Base-by-base conservation (phyloP, 2,329 filamentous ascomycete genomes). In the Venturia nashicola region DNA sequence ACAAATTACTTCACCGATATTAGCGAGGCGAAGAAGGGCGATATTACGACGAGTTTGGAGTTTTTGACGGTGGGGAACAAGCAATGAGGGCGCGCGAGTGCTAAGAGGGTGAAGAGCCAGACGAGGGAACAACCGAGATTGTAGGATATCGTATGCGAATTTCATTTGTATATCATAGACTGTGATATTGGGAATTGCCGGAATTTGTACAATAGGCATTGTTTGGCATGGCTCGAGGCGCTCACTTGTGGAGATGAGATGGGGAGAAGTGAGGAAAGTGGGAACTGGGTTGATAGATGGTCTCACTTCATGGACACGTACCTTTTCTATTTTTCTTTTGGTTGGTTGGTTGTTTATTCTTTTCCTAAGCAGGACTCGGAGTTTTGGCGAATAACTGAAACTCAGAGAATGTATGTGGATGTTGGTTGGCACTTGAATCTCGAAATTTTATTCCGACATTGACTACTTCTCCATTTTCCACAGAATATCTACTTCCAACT, bases 1-100 rank as follows among this genome's bases (percentile, higher is more conserved):
- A 73, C 72, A 39, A 77, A 76, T 65, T 81, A 79, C 61, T 74
- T 78, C 46, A 67, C 68, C 66, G 79, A 81, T 69, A 72, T 74
- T 11, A 75, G 76, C 70, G 74, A 72, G 65, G 75, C 76, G 16
- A 75, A 73, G 68, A 74, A 71, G 68, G 76, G 75, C 1, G 74
- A 77, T 66, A 71, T 80, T 66, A 73, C 72, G 61, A 72, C 72
- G 18, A 75, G 75, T 5, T 70, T 77, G 68, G 70, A 73, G 61
- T 80, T 72, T 67, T 68, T 60, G 39, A 46, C 34, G 46, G 34
- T 5, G 11, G 61, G 34, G 43, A 51, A 12, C 2, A 34, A 40
- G 20, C 32, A 51, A 48, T 46, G 59, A 61, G 18, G 59, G 36
- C 39, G 59, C 59, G 59, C 18, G 59, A 61, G 43, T 42, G 59